Percentiles rank a stretch among this genome's conserved stretches.
Conservation (phyloP, 2,329 filamentous ascomycete species). For the Ophiostoma novo-ulmi region DNA sequence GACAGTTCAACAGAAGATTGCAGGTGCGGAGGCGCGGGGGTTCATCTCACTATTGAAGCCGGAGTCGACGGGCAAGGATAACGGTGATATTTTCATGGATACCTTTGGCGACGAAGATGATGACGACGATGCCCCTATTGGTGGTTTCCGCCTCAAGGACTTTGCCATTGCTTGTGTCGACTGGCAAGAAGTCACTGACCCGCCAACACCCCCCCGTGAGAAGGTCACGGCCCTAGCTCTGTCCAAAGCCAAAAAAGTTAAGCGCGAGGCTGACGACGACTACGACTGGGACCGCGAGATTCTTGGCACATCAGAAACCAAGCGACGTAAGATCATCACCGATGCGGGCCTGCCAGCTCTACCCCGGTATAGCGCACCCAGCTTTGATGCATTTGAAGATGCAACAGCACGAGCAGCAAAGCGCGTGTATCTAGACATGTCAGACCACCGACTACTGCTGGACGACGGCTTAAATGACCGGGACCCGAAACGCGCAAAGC, state of each 20-base stretch:
- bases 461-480: slow-evolving; percentile 67
- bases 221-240: slow-evolving; percentile 28
- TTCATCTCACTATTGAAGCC: slow-evolving; percentile 41
- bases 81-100: slow-evolving; percentile 39
- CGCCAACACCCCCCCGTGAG: slow-evolving; percentile 34
- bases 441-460: slow-evolving; percentile 79
- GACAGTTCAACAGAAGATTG: slow-evolving; percentile 52
- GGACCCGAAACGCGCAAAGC: slow-evolving; percentile 54
- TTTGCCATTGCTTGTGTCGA: slow-evolving; percentile 81
- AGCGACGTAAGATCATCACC: slow-evolving; percentile 58
- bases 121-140: slow-evolving; percentile 60
- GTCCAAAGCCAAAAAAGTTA: slow-evolving; percentile 41
- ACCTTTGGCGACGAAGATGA: slow-evolving; percentile 40
- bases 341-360: slow-evolving; percentile 51
- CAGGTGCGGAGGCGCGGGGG: slow-evolving; percentile 47
- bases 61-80: slow-evolving; percentile 41
- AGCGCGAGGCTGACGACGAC: slow-evolving; percentile 41
- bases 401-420: slow-evolving; percentile 69
- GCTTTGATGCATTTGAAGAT: slow-evolving; percentile 74
- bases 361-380: slow-evolving; percentile 58
- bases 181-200: slow-evolving; percentile 64
- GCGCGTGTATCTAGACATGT: slow-evolving; percentile 76
- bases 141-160: slow-evolving; percentile 71
- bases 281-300: slow-evolving; percentile 62
- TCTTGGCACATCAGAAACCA: slow-evolving; percentile 43